Base-by-base conservation (phyloP, 345 rosid genomes). In the Lepidium didymum region DNA sequence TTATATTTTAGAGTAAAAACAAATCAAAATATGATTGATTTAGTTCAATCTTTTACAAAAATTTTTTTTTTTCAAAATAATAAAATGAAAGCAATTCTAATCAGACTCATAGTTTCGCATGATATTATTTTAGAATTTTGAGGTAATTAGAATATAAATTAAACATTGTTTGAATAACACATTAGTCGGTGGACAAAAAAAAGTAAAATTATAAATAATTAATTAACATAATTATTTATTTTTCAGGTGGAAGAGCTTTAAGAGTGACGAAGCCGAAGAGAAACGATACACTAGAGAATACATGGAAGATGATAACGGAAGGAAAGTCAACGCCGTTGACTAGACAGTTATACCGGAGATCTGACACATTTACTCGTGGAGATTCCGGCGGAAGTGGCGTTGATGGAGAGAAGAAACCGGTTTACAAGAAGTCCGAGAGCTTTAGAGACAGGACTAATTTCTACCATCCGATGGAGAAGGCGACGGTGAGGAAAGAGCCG, bases 221-320 rank as follows among this genome's bases (percentile, higher is more conserved):
- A n/a, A n/a, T n/a, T n/a, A 0, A 1, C 0, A 4, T 12, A 0
- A 25, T 0, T 0, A 2, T 3, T 7, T 1, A 8, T 3, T 23
- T 10, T 18, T 5, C 51, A 62, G 78, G 54, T 60, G 69, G 52
- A 36, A 53, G 69, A 74, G 38, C 66, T 3, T 58, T 71, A 64
- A 58, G 60, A 31, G 80, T 76, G 46, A 29, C 64, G 64, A 76
- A 76, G 49, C 55, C 73, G 40, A 84, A 78, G 61, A 77, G 82
- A 47, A 81, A 85, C 23, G 96, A 91, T 27, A 88, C 96, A 58
- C 41, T 91, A 21, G 96, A 91, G 82, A 85, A 70, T 77, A 88
- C 93, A 13, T 88, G 97, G 96, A 88, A 84, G 76, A 76, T 67
- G 85, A 91, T 91, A 75, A 85, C 91, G 43, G 97, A 84, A 59